phyloP scores from a whole-genome alignment of 163 green algal genomes.

The Chlorella variabilis region DNA sequence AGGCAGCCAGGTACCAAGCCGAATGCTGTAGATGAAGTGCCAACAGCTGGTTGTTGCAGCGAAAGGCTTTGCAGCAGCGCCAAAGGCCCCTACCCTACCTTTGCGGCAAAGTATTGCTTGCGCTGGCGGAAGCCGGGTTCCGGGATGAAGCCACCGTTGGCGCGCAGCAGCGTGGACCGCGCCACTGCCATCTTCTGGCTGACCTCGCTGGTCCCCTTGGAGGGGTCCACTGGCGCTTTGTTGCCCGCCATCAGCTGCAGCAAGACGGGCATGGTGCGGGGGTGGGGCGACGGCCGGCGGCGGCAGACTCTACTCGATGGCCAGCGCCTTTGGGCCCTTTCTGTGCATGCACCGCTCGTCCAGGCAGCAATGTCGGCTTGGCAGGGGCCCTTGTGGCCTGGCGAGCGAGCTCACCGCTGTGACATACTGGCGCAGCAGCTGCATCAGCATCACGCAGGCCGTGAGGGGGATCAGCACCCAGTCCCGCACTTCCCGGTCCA shows the following conservation, averaged over 20 bases:
- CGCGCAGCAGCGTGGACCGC: slow-evolving; percentile 70
- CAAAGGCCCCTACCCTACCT: slow-evolving; percentile 44
- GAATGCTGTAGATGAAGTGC: too few relatives aligned
- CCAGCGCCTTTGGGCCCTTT: not conserved
- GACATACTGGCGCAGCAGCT: slow-evolving; percentile 89
- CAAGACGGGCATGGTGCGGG: not conserved
- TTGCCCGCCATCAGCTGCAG: slow-evolving; percentile 41
- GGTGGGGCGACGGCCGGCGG: not conserved
- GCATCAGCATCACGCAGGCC: slow-evolving; percentile 88
- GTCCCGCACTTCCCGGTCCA: slow-evolving; percentile 83
- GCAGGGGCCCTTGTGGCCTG: not conserved
- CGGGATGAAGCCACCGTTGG: slow-evolving; percentile 66
- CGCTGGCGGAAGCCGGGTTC: slow-evolving; percentile 74
- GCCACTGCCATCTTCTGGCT: slow-evolving; percentile 78
- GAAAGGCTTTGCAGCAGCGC: too few relatives aligned
- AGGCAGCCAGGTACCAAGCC: too few relatives aligned
- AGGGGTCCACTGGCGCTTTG: slow-evolving; percentile 13
- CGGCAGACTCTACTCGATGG: not conserved
- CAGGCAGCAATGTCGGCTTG: not conserved
- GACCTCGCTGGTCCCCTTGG: slow-evolving; percentile 68
- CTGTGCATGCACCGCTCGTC: not conserved
- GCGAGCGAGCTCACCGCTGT: slow-evolving; percentile 53
- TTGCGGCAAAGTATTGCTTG: slow-evolving; percentile 71
- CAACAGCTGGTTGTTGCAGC: not conserved
- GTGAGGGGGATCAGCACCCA: slow-evolving; percentile 95